Base-by-base conservation (phyloP, 1,139 yeast genomes). In the Pichia sp. region DNA sequence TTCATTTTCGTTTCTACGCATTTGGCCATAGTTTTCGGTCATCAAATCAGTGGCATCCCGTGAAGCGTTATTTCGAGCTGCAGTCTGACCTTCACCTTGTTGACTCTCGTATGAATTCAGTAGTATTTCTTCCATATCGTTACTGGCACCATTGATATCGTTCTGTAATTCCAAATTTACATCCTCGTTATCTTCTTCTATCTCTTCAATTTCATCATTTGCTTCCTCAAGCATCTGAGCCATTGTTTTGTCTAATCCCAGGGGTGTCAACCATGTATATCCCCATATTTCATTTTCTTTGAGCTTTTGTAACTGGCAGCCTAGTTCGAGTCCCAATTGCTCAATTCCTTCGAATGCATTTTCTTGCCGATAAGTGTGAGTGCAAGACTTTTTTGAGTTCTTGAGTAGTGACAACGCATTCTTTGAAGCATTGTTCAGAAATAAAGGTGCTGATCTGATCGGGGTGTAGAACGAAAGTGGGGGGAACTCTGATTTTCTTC, bases 221-320 rank as follows among this genome's bases (percentile, higher is more conserved):
- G 48, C 34, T 30, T 58, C 75, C 36, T 70, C 74, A 16, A 63
- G 61, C 57, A 70, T 54, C 47, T 72, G 74, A 45, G 62, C 59
- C 80, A 82, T 74, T 3, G 87, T 82, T 61, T 75, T 77, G 19
- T 76, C 76, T 6, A 83, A 62, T 0, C 88, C 89, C 38, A 81
- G 70, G 0, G 88, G 88, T 32, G 75, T 70, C 42, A 84, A 64
- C 38, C 76, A 72, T 8, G 71, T 62, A 62, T 77, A 79, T 0
- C 89, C 89, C 44, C 75, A 70, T 29, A 70, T 73, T 36, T 79
- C 70, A 29, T 82, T 72, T 8, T 69, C 70, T 45, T 72, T 74
- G 54, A 82, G 65, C 51, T 73, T 75, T 19, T 74, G 74, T 30
- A 62, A 31, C 32, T 60, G 58, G 15, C 45, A 54, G 1, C 66